phyloP scores from a whole-genome alignment of 352 stramenopile species.

The Aphanomyces invadans region DNA sequence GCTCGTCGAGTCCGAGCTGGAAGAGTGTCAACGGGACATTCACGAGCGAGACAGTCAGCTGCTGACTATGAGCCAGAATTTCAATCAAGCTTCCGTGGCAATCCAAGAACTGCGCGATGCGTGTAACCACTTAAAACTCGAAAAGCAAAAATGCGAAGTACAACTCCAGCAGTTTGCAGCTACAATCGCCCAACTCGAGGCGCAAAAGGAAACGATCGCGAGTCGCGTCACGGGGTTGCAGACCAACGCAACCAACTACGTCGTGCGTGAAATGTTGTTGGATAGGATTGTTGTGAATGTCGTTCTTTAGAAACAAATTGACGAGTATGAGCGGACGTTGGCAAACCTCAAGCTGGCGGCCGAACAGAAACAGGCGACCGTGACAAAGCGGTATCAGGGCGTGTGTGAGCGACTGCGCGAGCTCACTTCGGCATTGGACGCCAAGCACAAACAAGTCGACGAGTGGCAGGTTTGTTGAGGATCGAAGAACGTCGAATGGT shows the following conservation, averaged over 20 bases:
- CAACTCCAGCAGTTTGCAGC: constrained; percentile 63
- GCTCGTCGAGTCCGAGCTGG: constrained; percentile 64
- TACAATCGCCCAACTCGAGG: constrained; percentile 57
- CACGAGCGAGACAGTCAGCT: constrained; percentile 59
- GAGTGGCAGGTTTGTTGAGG: constrained; percentile 42
- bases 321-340: constrained; percentile 52
- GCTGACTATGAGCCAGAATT: constrained; percentile 61
- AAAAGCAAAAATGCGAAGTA: constrained; percentile 56
- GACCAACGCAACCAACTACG: constrained; percentile 1
- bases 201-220: constrained; percentile 37
- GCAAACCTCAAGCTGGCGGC: constrained; percentile 50
- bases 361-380: constrained; percentile 53
- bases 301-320: constrained; percentile 29
- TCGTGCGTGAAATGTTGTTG: not conserved
- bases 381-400: constrained; percentile 57
- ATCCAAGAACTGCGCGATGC: constrained; percentile 59
- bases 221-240: constrained; percentile 33
- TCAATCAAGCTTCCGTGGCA: constrained; percentile 60
- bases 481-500: too few species aligned
- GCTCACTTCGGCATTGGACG: constrained; percentile 45
- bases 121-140: constrained; percentile 42
- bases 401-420: constrained; percentile 59
- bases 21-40: constrained; percentile 52
- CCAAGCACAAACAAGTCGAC: constrained; percentile 46
- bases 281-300: not conserved